Evolutionary conservation across 2,329 filamentous ascomycete species (phyloP).

Genomic region (Botrytis tulipae): DNA sequence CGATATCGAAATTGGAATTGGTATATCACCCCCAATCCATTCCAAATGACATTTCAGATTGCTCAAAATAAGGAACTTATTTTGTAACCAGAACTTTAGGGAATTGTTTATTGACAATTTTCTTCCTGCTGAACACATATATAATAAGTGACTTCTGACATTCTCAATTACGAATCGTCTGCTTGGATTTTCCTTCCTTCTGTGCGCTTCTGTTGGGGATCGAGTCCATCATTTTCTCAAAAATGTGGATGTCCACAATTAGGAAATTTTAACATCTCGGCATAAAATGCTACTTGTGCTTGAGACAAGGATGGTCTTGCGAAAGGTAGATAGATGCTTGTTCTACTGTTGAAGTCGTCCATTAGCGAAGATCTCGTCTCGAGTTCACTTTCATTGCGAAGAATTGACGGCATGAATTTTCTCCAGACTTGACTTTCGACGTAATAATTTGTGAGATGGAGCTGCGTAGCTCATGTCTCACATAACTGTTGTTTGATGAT

Average conservation of each 20-base stretch:
- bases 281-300: not conserved
- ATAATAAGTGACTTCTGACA: not conserved
- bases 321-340: not conserved
- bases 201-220: not conserved
- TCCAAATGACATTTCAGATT: not conserved
- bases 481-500: too few relatives aligned
- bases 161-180: not conserved
- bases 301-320: not conserved
- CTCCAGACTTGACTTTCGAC: too few relatives aligned
- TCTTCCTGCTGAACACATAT: not conserved
- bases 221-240: not conserved
- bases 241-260: not conserved
- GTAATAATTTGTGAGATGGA: too few relatives aligned
- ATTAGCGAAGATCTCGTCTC: too few relatives aligned
- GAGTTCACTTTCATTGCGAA: too few relatives aligned
- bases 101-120: not conserved
- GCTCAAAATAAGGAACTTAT: not conserved
- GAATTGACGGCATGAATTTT: too few relatives aligned
- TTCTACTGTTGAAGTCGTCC: too few relatives aligned
- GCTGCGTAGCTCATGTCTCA: too few relatives aligned
- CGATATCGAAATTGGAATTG: not conserved
- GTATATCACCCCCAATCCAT: not conserved
- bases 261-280: not conserved
- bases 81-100: not conserved
- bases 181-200: not conserved